These are phyloP conservation scores for Phytophthora ohioensis DNA, from an alignment of 352 stramenopile species.

Conservation along the genomic window DNA sequence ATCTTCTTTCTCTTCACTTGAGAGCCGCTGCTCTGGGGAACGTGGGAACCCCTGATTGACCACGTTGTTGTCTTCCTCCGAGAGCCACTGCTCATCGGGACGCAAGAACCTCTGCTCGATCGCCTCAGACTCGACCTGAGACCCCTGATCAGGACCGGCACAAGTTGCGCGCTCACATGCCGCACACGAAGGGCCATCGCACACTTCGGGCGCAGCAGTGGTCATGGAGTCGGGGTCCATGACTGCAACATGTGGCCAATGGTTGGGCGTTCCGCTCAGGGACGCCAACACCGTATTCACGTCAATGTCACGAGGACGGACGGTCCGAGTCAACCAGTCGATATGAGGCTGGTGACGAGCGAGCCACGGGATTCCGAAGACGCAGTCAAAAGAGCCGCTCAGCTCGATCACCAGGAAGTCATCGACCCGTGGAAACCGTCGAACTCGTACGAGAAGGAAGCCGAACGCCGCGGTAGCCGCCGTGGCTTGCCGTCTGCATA, in stretches of 20 bases:
- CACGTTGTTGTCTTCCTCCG: background rate
- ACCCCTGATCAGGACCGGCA: too few relatives aligned
- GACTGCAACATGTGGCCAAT: too few relatives aligned
- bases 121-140: too few relatives aligned
- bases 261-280: background rate
- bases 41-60: slow-evolving; percentile 3
- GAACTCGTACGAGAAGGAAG: too few relatives aligned
- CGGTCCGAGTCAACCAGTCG: slow-evolving; percentile 12
- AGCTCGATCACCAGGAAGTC: slow-evolving; percentile 47
- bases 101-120: too few relatives aligned
- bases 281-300: slow-evolving; percentile 21
- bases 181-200: too few relatives aligned
- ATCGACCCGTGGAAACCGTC: background rate
- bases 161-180: too few relatives aligned
- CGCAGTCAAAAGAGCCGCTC: slow-evolving; percentile 33
- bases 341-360: slow-evolving; percentile 23
- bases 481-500: too few relatives aligned
- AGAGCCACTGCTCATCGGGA: too few relatives aligned
- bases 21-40: slow-evolving; percentile 23
- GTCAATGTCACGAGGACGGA: slow-evolving; percentile 23
- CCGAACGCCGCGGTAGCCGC: too few relatives aligned
- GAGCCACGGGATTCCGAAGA: slow-evolving; percentile 44
- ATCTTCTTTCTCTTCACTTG: slow-evolving; percentile 4
- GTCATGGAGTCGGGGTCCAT: slow-evolving; percentile 14
- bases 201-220: too few relatives aligned